Base-by-base conservation (phyloP, 306 rosid genomes). In the Dryas drummondii region DNA sequence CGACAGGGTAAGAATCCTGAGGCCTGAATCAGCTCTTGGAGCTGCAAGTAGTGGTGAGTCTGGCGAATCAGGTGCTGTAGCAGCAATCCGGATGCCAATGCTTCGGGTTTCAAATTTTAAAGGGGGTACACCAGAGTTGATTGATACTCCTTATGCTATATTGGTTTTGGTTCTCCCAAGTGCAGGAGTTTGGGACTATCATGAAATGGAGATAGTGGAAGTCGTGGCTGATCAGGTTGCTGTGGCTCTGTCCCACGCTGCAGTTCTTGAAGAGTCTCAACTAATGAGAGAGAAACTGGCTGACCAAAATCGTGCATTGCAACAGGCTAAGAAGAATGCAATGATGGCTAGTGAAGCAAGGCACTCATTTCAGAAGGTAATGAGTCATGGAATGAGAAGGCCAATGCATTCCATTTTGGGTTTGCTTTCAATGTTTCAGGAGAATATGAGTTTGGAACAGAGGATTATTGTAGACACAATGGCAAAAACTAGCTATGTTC, bases 141-240 rank as follows among this genome's bases (percentile, higher is more conserved):
- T 91, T 68, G 90, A 91, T 64, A 85, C 97, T 10, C 79, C 79
- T 70, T 91, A 86, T 75, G 97, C 91, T 32, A 70, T 91, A 55
- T 78, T 91, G 82, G 93, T 89, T 74, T 83, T 91, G 86, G 96
- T 89, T 78, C 91, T 86, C 77, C 91, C 93, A 0, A 71, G 72
- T 70, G 78, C 79, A 37, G 74, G 93, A 76, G 75, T 10, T 67
- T 91, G 97, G 97, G 83, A 82, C 44, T 22, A 11, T 64, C 86
- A 88, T 19, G 96, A 87, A 73, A 71, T 87, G 85, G 97, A 86
- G 85, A 85, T 91, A 53, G 86, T 91, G 59, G 90, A 89, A 84
- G 97, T 88, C 14, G 96, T 91, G 76, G 97, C 97, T 53, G 97
- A 91, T 69, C 97, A 91, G 86, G 97, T 91, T 8, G 93, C 97